Evolutionary conservation across 139 green algal genomes (phyloP).

Genomic region (Desmodesmus armatus): DNA sequence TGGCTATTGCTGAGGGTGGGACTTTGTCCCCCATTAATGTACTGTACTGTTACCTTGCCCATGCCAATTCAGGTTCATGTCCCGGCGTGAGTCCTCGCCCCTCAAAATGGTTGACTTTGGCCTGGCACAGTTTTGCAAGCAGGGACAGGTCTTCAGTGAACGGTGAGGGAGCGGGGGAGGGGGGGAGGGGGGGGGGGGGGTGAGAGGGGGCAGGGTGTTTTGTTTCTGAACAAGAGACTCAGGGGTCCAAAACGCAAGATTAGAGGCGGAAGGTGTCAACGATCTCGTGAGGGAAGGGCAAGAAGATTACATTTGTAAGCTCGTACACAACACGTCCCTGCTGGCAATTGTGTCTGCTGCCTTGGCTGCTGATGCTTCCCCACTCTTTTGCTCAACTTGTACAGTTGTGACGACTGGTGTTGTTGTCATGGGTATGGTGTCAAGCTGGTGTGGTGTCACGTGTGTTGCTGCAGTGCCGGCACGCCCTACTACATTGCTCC

Average conservation of each 20-base stretch:
- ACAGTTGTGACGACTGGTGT: background rate
- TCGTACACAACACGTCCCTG: too few relatives aligned
- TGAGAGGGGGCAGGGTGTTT: slow-evolving; percentile 2
- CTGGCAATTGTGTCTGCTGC: background rate
- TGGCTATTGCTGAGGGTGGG: too few relatives aligned
- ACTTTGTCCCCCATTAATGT: too few relatives aligned
- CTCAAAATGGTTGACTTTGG: slow-evolving; percentile 88
- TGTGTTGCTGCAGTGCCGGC: slow-evolving; percentile 29
- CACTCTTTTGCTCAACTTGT: background rate
- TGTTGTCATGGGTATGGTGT: background rate
- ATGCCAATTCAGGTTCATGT: slow-evolving; percentile 85
- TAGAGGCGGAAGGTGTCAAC: background rate
- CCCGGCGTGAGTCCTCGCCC: slow-evolving; percentile 50
- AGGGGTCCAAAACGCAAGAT: background rate
- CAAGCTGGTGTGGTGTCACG: too few relatives aligned
- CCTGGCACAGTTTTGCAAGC: slow-evolving; percentile 71
- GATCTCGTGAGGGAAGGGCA: background rate
- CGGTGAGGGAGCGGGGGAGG: slow-evolving; percentile 11
- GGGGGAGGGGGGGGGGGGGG: too few relatives aligned
- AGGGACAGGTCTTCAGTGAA: slow-evolving; percentile 47
- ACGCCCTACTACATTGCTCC: slow-evolving; percentile 60
- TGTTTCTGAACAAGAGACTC: background rate
- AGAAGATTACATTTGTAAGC: background rate
- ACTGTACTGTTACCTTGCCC: too few relatives aligned
- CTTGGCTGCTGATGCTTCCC: background rate